Evolutionary conservation across 768 basidiomycete genomes (phyloP).

Genomic region (Mycena rebaudengoi): DNA sequence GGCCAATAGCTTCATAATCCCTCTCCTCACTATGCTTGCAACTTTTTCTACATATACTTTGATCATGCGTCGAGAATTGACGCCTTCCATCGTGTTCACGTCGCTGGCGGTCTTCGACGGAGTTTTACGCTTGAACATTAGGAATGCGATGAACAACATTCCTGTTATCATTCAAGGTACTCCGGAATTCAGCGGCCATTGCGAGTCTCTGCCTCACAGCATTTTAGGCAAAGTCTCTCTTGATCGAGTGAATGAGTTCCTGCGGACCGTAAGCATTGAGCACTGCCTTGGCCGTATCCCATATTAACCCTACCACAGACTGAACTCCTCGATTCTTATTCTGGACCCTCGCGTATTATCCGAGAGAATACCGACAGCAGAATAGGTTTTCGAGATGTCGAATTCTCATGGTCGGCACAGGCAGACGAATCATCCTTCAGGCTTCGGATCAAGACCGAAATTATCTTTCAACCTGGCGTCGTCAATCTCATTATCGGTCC

Average conservation of each 20-base stretch:
- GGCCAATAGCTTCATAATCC: slow-evolving; percentile 50
- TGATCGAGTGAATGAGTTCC: slow-evolving; percentile 57
- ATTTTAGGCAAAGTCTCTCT: slow-evolving; percentile 56
- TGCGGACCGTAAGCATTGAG: slow-evolving; percentile 40
- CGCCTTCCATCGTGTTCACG: slow-evolving; percentile 36
- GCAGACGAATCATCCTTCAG: slow-evolving; percentile 35
- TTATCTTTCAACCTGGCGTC: slow-evolving; percentile 50
- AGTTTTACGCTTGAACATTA: slow-evolving; percentile 46
- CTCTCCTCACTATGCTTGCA: slow-evolving; percentile 54
- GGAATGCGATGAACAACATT: slow-evolving; percentile 36
- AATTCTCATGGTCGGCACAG: slow-evolving; percentile 50
- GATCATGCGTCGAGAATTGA: slow-evolving; percentile 26
- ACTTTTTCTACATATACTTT: slow-evolving; percentile 53
- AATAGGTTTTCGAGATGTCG: slow-evolving; percentile 48
- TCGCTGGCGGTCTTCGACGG: slow-evolving; percentile 19
- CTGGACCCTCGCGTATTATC: background rate
- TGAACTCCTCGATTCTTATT: slow-evolving; percentile 41
- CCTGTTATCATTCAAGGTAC: slow-evolving; percentile 37
- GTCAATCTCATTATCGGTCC: slow-evolving; percentile 56
- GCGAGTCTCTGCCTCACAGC: background rate
- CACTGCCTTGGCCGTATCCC: background rate
- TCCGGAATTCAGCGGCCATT: background rate
- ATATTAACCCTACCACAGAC: slow-evolving; percentile 30
- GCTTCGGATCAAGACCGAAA: slow-evolving; percentile 48
- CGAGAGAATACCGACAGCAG: slow-evolving; percentile 15